Evolutionary conservation across 2,329 filamentous ascomycete species (phyloP).

Genomic region (Curvularia sp.): DNA sequence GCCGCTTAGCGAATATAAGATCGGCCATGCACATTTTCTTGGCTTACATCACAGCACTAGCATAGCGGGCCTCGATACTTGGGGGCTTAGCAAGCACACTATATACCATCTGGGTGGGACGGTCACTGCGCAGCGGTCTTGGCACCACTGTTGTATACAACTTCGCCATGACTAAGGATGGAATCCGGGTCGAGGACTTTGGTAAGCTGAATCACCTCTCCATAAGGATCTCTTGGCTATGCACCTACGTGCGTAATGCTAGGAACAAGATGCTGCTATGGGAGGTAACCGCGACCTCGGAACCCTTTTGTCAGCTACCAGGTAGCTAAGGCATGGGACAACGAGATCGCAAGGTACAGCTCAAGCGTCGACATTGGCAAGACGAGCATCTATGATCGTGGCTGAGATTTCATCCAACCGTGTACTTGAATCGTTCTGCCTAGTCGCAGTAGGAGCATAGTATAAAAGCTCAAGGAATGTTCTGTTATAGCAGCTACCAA

Average conservation of each 20-base stretch:
- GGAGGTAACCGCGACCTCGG: neutral
- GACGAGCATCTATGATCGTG: constrained; percentile 1
- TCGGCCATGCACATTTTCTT: neutral
- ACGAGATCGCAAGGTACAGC: neutral
- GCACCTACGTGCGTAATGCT: neutral
- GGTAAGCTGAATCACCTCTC: neutral
- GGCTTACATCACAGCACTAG: neutral
- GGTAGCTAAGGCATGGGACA: neutral
- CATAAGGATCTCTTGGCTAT: neutral
- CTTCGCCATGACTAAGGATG: neutral
- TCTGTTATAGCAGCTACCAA: constrained; percentile 2
- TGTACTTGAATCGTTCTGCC: neutral
- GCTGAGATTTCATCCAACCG: neutral
- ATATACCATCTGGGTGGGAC: neutral
- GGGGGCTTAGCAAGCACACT: neutral
- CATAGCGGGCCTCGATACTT: neutral
- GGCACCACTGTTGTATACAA: constrained; percentile 1
- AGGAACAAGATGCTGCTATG: neutral
- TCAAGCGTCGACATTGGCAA: neutral
- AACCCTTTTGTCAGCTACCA: constrained; percentile 1
- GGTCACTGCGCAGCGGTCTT: neutral
- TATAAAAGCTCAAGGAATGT: neutral
- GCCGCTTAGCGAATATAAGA: neutral
- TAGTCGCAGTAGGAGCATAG: neutral
- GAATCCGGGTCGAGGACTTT: neutral